Conservation (phyloP, 192 early-diverging fungal species). For the Linnemannia hyalina region DNA sequence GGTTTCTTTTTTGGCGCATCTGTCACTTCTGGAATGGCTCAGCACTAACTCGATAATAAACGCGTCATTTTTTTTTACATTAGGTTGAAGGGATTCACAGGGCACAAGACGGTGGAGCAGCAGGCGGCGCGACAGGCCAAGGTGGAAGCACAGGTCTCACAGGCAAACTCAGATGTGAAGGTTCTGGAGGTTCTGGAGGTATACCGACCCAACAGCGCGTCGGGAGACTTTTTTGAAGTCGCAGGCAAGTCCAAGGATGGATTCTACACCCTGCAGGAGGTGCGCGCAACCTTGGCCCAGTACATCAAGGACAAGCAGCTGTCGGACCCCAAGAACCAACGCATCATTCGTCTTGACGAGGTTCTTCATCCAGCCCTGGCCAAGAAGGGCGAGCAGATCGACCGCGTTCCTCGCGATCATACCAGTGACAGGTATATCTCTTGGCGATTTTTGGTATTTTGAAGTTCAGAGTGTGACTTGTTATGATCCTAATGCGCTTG, state of each 20-base stretch:
- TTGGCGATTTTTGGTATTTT: background rate
- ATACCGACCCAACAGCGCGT: conserved; percentile 63
- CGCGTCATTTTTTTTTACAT: background rate
- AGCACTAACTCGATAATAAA: background rate
- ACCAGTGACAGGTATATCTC: conserved; percentile 31
- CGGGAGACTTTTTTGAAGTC: conserved; percentile 67
- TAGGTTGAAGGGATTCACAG: conserved; percentile 37
- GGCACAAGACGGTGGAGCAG: conserved; percentile 54
- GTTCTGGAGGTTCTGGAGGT: conserved; percentile 63
- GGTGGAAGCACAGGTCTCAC: conserved; percentile 15
- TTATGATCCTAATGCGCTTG: background rate
- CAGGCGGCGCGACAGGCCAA: conserved; percentile 42
- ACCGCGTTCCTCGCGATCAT: conserved; percentile 34
- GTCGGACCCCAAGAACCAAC: conserved; percentile 65
- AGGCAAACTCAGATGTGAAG: conserved; percentile 23
- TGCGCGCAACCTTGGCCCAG: conserved; percentile 67
- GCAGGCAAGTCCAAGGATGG: conserved; percentile 62
- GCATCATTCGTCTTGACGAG: conserved; percentile 36
- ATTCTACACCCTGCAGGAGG: conserved; percentile 70
- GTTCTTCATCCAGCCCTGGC: conserved; percentile 20
- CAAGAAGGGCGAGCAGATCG: conserved; percentile 37
- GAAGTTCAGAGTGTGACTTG: background rate
- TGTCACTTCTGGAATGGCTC: background rate
- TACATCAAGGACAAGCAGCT: conserved; percentile 76
- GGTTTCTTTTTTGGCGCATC: background rate